Base-by-base conservation (phyloP, 371 early-diverging fungal genomes). In the Thermomucor indicae-seudaticae region DNA sequence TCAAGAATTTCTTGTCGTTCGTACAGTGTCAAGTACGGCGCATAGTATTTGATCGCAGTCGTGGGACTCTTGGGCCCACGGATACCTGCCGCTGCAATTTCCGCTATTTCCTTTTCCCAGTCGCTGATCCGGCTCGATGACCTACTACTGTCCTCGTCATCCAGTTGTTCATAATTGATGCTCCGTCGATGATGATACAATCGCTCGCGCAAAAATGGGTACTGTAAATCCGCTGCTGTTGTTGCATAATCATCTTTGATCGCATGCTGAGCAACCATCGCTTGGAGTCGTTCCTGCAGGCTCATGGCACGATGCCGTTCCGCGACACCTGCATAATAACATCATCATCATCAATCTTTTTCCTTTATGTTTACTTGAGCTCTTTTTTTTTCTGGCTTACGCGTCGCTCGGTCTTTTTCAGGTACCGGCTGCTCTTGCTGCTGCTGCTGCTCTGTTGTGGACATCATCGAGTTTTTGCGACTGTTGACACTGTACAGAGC, bases 1-100 rank as follows among this genome's bases (percentile, higher is more conserved):
- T 81, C 80, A 2, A 79, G 61, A 30, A 93, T 88, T 64, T 93
- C 94, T 4, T 62, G 65, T 32, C 85, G 85, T 62, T 93, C 94
- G 35, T 83, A 84, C 24, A 72, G 50, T 10, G 86, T 86, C 44
- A 92, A 60, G 45, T 78, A 74, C 4, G 65, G 62, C 2, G 67
- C 72, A 39, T 78, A 81, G 6, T 63, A 65, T 38, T 77, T 77
- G 42, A 81, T 53, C 10, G 64, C 60, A 3, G 62, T 61, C 0
- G 56, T 47, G 8, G 74, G 67, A n/a, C 61, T 60, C 32, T 67
- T 73, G 23, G 70, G 60, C 0, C 62, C 54, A n/a, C 64, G 48
- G 6, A 54, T 56, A 8, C 58, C 53, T 6, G 49, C 46, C 1
- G 52, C 52, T 14, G 54, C 54, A 31, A 47, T 47, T 47, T 55